phyloP scores from a whole-genome alignment of 768 basidiomycete species.

The Collybia sp. region DNA sequence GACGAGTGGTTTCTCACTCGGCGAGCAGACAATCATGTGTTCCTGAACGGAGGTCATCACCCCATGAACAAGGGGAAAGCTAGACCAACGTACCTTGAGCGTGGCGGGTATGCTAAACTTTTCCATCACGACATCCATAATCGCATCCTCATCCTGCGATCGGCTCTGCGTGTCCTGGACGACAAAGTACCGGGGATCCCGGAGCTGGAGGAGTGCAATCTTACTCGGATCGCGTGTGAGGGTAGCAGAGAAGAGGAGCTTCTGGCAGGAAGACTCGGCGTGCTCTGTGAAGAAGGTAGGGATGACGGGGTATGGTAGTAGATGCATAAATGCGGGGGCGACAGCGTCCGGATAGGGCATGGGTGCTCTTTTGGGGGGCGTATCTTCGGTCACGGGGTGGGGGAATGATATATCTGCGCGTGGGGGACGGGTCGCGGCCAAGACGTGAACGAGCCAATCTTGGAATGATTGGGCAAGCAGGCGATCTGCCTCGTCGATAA shows the following conservation, averaged over 20 bases:
- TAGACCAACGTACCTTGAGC: conserved; percentile 56
- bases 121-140: conserved; percentile 60
- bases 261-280: conserved; percentile 75
- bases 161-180: conserved; percentile 52
- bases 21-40: conserved; percentile 76
- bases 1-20: conserved; percentile 81
- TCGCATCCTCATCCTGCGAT: conserved; percentile 23
- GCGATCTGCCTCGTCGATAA: conserved; percentile 98
- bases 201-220: conserved; percentile 74
- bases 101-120: conserved; percentile 79
- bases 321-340: conserved; percentile 53
- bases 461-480: conserved; percentile 94
- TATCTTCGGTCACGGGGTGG: not conserved
- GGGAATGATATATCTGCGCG: not conserved
- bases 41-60: conserved; percentile 47
- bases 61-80: not conserved
- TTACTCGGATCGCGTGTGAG: conserved; percentile 93
- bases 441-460: conserved; percentile 85
- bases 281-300: conserved; percentile 53
- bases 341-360: conserved; percentile 45
- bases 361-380: conserved; percentile 4
- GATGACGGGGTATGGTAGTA: conserved; percentile 31
- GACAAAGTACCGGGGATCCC: conserved; percentile 83
- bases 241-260: conserved; percentile 94
- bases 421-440: conserved; percentile 59